Evolutionary conservation across 2,329 filamentous ascomycete genomes (phyloP).

Genomic region (Alternaria sp.): DNA sequence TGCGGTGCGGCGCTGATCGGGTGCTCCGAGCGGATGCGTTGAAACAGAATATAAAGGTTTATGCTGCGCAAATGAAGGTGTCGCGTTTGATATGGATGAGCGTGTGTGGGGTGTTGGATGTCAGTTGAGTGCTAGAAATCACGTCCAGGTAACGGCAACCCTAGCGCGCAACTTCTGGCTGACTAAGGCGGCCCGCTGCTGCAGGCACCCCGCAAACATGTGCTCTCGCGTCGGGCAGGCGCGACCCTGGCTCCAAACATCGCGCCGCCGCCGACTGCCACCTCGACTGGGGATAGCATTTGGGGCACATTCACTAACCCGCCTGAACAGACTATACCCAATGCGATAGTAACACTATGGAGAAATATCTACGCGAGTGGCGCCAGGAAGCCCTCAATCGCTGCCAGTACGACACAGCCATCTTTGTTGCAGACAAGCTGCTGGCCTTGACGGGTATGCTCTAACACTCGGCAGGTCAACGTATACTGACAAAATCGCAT

Average conservation of each 20-base stretch:
- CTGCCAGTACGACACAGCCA: slow-evolving; percentile 94
- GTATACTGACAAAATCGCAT: slow-evolving; percentile 15
- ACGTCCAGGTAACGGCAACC: slow-evolving; percentile 9
- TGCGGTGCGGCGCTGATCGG: not conserved
- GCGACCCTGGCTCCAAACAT: slow-evolving; percentile 14
- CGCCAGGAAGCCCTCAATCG: slow-evolving; percentile 94
- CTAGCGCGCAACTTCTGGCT: slow-evolving; percentile 10
- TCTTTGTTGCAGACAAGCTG: slow-evolving; percentile 97
- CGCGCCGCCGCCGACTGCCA: not conserved
- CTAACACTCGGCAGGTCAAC: not conserved
- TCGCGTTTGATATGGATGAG: not conserved
- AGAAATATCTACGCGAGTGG: slow-evolving; percentile 92
- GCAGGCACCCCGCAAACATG: slow-evolving; percentile 24
- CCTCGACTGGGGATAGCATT: not conserved
- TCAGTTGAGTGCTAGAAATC: not conserved
- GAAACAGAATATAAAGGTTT: not conserved
- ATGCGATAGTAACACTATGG: slow-evolving; percentile 65
- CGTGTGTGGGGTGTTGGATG: not conserved
- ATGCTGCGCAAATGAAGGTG: not conserved
- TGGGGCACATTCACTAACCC: not conserved
- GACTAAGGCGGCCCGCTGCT: slow-evolving; percentile 19
- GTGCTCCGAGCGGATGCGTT: not conserved
- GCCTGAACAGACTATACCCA: not conserved
- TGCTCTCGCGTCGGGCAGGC: slow-evolving; percentile 26
- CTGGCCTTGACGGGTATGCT: slow-evolving; percentile 87